Percentiles rank a stretch among this genome's conserved stretches.
Evolutionary conservation across 192 early-diverging fungal species (phyloP).

Genomic region (Martensiomyces pterosporus): DNA sequence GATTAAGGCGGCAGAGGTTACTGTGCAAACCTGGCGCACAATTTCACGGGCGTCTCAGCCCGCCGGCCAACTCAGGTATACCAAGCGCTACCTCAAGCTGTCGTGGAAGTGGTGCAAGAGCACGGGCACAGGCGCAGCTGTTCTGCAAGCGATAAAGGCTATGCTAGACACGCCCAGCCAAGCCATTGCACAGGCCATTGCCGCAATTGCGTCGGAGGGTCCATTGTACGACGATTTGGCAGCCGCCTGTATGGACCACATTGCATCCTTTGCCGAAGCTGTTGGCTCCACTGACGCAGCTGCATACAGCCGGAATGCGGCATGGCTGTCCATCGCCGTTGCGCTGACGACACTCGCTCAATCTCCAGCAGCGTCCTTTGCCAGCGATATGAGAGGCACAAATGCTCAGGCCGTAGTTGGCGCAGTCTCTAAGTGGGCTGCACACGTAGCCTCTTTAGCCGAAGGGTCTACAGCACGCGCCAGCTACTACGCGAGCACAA

Average conservation of each 20-base stretch:
- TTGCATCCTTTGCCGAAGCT: too few relatives aligned
- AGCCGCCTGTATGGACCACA: background rate
- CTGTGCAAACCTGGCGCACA: conserved; percentile 17
- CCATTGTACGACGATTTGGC: too few relatives aligned
- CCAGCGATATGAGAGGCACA: background rate
- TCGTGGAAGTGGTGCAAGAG: conserved; percentile 39
- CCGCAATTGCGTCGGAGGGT: conserved; percentile 11
- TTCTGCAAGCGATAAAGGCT: conserved; percentile 3
- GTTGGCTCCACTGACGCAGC: too few relatives aligned
- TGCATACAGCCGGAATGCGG: too few relatives aligned
- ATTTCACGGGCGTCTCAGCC: background rate
- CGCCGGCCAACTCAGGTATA: background rate
- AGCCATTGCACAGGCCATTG: conserved; percentile 2
- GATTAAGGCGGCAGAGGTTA: background rate
- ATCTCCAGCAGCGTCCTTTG: too few relatives aligned
- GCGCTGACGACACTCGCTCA: too few relatives aligned
- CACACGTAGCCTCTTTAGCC: background rate
- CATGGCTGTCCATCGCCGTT: too few relatives aligned
- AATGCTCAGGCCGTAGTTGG: conserved; percentile 1
- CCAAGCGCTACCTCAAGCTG: conserved; percentile 19
- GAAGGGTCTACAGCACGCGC: background rate
- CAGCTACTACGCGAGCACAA: conserved; percentile 3
- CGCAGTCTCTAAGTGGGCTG: conserved; percentile 15
- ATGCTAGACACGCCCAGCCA: conserved; percentile 20
- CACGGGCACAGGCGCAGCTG: conserved; percentile 1